Conservation (phyloP, 148 eudicot genomes). For the Suaeda aralocaspica region DNA sequence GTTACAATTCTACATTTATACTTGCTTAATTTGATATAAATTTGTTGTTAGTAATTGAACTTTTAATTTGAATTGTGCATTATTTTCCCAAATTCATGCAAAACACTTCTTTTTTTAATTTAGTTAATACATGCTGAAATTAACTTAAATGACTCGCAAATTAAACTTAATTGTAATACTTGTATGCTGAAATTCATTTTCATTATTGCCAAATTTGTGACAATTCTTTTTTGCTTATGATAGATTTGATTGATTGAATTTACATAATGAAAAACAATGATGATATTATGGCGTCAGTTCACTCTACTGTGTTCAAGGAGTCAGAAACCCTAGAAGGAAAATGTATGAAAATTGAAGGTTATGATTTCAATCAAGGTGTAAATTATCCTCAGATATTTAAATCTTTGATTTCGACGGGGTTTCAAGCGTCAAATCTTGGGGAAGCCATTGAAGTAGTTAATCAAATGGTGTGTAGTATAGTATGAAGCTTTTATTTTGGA, state of each 20-base stretch:
- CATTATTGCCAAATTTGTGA: neutral
- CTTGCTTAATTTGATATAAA: too few relatives aligned
- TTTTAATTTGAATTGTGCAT: too few relatives aligned
- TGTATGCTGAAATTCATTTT: too few relatives aligned
- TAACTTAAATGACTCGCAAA: too few relatives aligned
- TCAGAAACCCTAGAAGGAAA: conserved; percentile 72
- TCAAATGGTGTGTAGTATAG: conserved; percentile 55
- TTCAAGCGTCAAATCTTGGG: conserved; percentile 92
- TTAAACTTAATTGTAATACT: too few relatives aligned
- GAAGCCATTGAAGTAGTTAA: conserved; percentile 87
- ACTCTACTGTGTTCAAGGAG: conserved; percentile 58
- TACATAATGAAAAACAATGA: conserved; percentile 27
- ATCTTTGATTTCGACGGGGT: conserved; percentile 70
- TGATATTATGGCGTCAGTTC: conserved; percentile 40
- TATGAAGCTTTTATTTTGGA: neutral
- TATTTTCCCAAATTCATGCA: too few relatives aligned
- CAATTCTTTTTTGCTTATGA: neutral
- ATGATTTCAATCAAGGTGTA: conserved; percentile 78
- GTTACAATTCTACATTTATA: too few relatives aligned
- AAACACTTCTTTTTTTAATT: too few relatives aligned
- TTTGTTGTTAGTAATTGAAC: too few relatives aligned
- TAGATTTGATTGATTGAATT: neutral
- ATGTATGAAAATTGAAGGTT: conserved; percentile 68
- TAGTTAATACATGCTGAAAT: too few relatives aligned
- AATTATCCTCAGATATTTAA: conserved; percentile 50